phyloP scores from a whole-genome alignment of 179 eudicot species.

The Patellifolia procumbens region DNA sequence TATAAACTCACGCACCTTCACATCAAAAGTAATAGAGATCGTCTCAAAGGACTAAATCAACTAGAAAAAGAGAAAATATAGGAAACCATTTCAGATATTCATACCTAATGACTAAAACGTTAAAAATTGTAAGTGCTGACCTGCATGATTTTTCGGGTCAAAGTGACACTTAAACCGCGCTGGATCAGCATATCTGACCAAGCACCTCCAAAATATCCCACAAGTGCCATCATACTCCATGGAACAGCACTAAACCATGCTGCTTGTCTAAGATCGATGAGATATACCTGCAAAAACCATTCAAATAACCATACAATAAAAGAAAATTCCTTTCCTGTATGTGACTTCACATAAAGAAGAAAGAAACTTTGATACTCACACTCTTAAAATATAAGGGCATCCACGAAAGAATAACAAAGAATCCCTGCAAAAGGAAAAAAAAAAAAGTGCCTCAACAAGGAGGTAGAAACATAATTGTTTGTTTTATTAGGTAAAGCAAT shows the following conservation, averaged over 20 bases:
- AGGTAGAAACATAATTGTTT: not conserved
- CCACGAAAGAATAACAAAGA: slow-evolving; percentile 98
- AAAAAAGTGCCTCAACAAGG: not conserved
- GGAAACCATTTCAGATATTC: not conserved
- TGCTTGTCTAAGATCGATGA: slow-evolving; percentile 94
- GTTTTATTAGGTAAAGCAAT: not conserved
- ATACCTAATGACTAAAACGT: not conserved
- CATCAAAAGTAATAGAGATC: not conserved
- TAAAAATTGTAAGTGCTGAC: slow-evolving; percentile 27
- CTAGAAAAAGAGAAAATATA: not conserved
- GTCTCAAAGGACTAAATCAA: slow-evolving; percentile 1
- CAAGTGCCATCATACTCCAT: slow-evolving; percentile 93
- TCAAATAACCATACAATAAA: not conserved
- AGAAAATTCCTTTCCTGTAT: not conserved
- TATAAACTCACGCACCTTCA: not conserved
- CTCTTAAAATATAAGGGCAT: slow-evolving; percentile 95
- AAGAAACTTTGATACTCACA: slow-evolving; percentile 41
- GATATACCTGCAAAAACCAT: slow-evolving; percentile 59
- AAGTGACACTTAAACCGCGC: slow-evolving; percentile 70
- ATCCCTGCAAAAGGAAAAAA: slow-evolving; percentile 59
- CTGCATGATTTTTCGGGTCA: slow-evolving; percentile 98
- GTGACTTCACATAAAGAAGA: not conserved
- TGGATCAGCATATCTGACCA: slow-evolving; percentile 78
- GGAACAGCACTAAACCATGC: slow-evolving; percentile 99
- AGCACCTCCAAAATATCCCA: slow-evolving; percentile 89